Conservation (phyloP, 108 stramenopile species). For the Asterionellopsis glacialis region DNA sequence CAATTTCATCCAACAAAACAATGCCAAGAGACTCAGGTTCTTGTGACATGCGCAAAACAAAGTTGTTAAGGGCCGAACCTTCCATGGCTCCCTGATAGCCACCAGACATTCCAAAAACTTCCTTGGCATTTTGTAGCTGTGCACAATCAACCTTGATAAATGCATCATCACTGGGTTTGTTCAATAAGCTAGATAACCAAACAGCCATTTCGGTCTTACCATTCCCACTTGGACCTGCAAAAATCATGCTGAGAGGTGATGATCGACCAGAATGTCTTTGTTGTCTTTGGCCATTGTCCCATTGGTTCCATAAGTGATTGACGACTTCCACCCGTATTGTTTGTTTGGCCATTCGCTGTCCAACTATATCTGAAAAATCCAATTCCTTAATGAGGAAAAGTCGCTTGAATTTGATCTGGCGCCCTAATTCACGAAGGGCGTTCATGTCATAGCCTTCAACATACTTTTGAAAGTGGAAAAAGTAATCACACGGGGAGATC, state of each 20-base stretch:
- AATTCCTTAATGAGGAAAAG: background rate
- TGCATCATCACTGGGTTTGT: conserved; percentile 1
- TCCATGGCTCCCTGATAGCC: background rate
- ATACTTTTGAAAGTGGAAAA: background rate
- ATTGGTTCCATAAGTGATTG: background rate
- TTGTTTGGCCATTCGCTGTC: background rate
- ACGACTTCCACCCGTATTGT: background rate
- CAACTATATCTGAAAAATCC: background rate
- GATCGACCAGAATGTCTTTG: too few relatives aligned
- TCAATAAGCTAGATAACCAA: background rate
- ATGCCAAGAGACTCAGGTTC: background rate
- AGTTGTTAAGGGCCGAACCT: conserved; percentile 1
- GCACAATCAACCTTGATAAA: background rate
- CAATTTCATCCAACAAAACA: background rate
- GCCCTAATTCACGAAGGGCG: background rate
- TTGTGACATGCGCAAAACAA: background rate
- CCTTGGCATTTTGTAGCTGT: background rate
- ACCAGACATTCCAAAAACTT: background rate
- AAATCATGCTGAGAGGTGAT: background rate
- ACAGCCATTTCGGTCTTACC: background rate
- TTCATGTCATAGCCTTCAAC: background rate
- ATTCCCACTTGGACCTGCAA: background rate
- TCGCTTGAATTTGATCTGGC: background rate
- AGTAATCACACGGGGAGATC: background rate
- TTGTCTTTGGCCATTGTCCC: background rate